Base-by-base conservation (phyloP, 2,329 filamentous ascomycete genomes). In the Lachnum nothofagi region DNA sequence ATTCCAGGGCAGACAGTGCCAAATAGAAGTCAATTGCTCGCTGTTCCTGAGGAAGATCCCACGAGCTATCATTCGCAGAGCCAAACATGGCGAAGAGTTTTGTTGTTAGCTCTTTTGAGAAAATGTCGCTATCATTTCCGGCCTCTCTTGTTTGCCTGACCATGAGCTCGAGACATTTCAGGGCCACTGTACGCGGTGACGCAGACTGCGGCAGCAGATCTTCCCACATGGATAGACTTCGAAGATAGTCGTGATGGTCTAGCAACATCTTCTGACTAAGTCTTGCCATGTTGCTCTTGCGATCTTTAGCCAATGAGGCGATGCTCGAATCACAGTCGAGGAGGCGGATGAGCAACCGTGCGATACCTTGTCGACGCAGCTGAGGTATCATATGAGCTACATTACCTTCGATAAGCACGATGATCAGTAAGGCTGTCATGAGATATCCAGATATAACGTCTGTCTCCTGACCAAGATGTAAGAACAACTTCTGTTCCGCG, bases 211-310 rank as follows among this genome's bases (percentile, higher is more conserved):
- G 77, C 34, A 67, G 66, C 9, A 70, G 66, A 1, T 76, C 72
- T 37, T 77, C 74, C 86, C 86, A 91, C 1, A 86, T 67, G 0
- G 74, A 64, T 29, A 80, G 70, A 20, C 74, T 68, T 41, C 75
- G 64, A 3, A 88, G 60, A 3, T 70, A 66, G 1, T 68, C 65
- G 49, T 82, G 79, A 35, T 88, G 72, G 0, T 74, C 70, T 6
- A 67, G 57, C 6, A 91, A 62, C 0, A 78, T 72, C 14, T 69
- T 71, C 58, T 82, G 82, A 9, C 77, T 79, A 24, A 79, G 73
- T 60, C 77, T 84, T 0, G 88, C 84, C 62, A 91, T 74, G 56
- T 89, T 90, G 49, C 70, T 79, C 55, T 79, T 78, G 25, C 82
- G 78, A 31, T 87, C 82, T 52, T 76, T 79, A 0, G 78, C 76